Conservation (phyloP, 768 basidiomycete species). For the Candolleomyces aberdarensis region DNA sequence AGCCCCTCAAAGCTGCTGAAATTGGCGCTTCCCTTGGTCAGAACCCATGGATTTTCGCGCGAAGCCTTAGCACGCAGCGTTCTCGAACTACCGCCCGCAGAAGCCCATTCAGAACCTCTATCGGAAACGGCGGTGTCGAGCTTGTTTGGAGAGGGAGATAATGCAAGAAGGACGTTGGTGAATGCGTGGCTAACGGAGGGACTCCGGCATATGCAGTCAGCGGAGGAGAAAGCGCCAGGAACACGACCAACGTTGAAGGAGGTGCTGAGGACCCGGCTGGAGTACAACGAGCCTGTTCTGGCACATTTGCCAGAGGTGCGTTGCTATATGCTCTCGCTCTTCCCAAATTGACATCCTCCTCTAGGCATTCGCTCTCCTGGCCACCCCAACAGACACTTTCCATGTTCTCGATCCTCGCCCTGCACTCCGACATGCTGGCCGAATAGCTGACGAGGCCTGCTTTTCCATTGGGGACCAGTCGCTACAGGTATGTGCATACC, state of each 20-base stretch:
- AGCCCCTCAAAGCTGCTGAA: conserved; percentile 39
- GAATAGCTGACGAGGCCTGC: conserved; percentile 72
- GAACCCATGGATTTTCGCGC: conserved; percentile 71
- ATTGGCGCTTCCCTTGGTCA: conserved; percentile 61
- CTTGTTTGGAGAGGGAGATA: conserved; percentile 69
- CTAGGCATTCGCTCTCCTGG: conserved; percentile 72
- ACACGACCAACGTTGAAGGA: conserved; percentile 38
- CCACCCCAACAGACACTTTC: conserved; percentile 45
- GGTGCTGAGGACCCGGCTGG: conserved; percentile 53
- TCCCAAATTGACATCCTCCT: neutral
- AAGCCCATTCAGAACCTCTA: conserved; percentile 54
- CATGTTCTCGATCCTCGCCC: conserved; percentile 59
- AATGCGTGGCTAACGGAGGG: conserved; percentile 76
- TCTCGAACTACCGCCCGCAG: conserved; percentile 45
- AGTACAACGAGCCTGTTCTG: conserved; percentile 67
- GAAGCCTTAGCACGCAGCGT: conserved; percentile 64
- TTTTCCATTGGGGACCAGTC: conserved; percentile 50
- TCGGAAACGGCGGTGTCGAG: conserved; percentile 68
- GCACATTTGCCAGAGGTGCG: conserved; percentile 64
- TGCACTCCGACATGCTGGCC: conserved; percentile 55
- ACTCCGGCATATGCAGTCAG: conserved; percentile 41
- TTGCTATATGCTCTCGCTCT: neutral
- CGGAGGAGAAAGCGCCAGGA: conserved; percentile 9
- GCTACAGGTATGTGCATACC: conserved; percentile 43
- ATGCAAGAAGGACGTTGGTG: conserved; percentile 62